Conservation (phyloP, 441 rosid genomes). For the Corymbia citriodora region DNA sequence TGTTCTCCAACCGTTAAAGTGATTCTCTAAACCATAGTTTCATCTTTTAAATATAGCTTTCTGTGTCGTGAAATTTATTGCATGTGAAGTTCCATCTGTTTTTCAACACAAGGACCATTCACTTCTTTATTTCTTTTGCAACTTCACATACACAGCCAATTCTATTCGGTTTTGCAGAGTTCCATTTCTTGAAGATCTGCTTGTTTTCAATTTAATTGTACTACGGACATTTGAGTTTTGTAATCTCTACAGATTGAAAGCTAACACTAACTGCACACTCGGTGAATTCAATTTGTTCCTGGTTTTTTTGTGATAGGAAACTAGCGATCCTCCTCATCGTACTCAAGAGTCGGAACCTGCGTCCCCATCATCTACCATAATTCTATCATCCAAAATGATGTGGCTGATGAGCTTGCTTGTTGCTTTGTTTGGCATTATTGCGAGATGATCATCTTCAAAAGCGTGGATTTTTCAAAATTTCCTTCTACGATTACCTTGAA, state of each 20-base stretch:
- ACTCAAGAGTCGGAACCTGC: too few relatives aligned
- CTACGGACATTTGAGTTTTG: not conserved
- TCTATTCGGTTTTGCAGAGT: not conserved
- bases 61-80: not conserved
- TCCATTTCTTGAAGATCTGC: not conserved
- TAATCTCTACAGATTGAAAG: not conserved
- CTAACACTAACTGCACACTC: rapidly evolving
- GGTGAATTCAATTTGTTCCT: not conserved
- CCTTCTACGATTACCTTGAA: not conserved
- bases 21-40: slow-evolving; percentile 1
- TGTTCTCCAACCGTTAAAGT: slow-evolving; percentile 36
- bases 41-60: not conserved
- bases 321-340: not conserved
- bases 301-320: not conserved
- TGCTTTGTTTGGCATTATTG: too few relatives aligned
- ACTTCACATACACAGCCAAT: too few relatives aligned
- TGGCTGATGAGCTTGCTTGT: too few relatives aligned
- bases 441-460: not conserved
- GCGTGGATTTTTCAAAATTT: not conserved
- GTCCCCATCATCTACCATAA: too few relatives aligned
- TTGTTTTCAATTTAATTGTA: not conserved
- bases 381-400: too few relatives aligned
- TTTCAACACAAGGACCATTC: too few relatives aligned
- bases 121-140: too few relatives aligned
- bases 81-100: not conserved